Evolutionary conservation across 768 basidiomycete species (phyloP), one percentile per base, ranked within the genome.

Genomic region (Lactarius psammicola): DNA sequence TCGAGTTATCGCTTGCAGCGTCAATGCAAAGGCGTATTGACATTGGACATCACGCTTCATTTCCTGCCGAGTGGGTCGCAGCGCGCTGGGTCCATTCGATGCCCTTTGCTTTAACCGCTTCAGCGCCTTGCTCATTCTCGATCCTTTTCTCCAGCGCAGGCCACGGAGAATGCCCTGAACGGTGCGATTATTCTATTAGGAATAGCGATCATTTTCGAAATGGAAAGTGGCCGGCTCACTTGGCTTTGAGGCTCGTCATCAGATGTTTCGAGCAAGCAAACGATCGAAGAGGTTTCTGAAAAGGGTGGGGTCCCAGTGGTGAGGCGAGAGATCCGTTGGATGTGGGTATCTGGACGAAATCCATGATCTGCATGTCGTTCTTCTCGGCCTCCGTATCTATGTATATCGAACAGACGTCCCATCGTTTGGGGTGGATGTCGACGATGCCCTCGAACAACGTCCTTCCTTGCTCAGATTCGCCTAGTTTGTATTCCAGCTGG

Each of bases 381-480:
- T 89, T 87, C 36, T 84, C 82, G 5, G 87, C 88, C 74, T 98
- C 93, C 90, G 97, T 95, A 75, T 98, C 97, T 76, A 98, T n/a
- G n/a, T n/a, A n/a, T n/a, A n/a, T n/a, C n/a, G n/a, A n/a, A n/a
- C n/a, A n/a, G n/a, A n/a, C n/a, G n/a, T n/a, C n/a, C n/a, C n/a
- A n/a, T n/a, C n/a, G n/a, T n/a, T n/a, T n/a, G n/a, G n/a, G n/a
- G n/a, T 88, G 94, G 18, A 92, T 93, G 76, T 97, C 95, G 53
- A 98, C 80, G 68, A 98, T 92, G 55, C 96, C 97, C 74, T 98
- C 96, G 67, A 97, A 98, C 59, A 99, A 82, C 0, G 96, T 98
- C 74, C 90, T 91, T 33, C 95, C 97, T 56, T 97, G 87, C 75
- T 99, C 97, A 1, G 92, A 81, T 70, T 98, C 97, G 2, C 95